Evolutionary conservation across 257 asterid genomes (phyloP), one percentile per base, ranked within the genome.

Genomic region (Fraxinus anomala): DNA sequence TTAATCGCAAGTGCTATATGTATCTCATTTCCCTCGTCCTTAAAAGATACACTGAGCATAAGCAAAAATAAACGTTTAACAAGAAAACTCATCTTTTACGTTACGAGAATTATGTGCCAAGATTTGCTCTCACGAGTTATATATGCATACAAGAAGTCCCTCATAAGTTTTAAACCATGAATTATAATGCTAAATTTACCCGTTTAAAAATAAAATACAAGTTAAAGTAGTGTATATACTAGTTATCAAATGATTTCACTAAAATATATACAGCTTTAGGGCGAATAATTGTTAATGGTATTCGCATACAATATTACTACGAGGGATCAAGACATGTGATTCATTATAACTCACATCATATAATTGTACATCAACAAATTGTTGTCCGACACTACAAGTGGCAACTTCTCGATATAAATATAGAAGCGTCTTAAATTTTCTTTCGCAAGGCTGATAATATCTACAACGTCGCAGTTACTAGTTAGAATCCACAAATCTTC

Each of bases 401-500:
- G 93, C 83, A 90, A 68, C 70, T 82, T 89, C 26, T 90, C 88
- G 31, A 88, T 76, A 72, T 91, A 88, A 31, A 85, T 85, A 66
- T 82, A 86, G 83, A 91, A 89, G 21, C 84, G 81, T 42, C 84
- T 81, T 31, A 91, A 80, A 67, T 87, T 86, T 24, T 91, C 90
- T 61, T 88, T 83, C 19, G 88, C 92, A 39, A 91, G 82, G 54
- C 86, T 82, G 36, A 68, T 49, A 14, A 81, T 72, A 30, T 91
- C 96, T 24, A 85, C 89, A 63, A 83, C 87, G 24, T 91, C 92
- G 8, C 76, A 82, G 31, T 81, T 54, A 56, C 87, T 74, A 0
- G 88, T 89, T 56, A 91, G 84, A 73, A 90, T 82, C 93, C 96
- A 90, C 40, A 90, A 80, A 77, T 89, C 93, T 33, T 81, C 82